Evolutionary conservation across 164 flowering plant species (phyloP).

Genomic region (Vitis riparia): DNA sequence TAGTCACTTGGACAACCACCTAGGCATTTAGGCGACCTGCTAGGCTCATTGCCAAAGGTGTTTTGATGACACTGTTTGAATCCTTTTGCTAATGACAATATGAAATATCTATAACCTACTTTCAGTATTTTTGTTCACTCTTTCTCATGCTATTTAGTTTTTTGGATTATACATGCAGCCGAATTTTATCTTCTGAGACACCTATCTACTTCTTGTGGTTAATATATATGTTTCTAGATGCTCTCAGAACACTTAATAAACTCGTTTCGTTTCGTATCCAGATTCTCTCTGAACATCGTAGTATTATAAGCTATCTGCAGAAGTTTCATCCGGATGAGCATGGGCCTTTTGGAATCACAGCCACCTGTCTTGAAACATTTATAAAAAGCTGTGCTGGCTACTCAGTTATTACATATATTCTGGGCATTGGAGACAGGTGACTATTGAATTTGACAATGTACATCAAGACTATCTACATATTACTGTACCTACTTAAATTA

Average conservation of each 20-base stretch:
- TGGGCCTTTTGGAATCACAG: constrained; percentile 97
- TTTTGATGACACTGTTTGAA: too few species aligned
- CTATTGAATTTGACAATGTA: background rate
- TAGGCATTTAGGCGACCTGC: too few species aligned
- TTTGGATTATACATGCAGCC: background rate
- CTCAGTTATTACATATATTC: constrained; percentile 94
- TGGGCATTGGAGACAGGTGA: constrained; percentile 99
- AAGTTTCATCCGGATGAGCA: constrained; percentile 98
- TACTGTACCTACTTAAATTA: background rate
- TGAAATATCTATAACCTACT: background rate
- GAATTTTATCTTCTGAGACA: background rate
- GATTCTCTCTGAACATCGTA: constrained; percentile 94
- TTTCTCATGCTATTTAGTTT: background rate
- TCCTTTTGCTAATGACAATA: background rate
- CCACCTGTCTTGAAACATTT: constrained; percentile 98
- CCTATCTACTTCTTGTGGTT: background rate
- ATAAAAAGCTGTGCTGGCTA: constrained; percentile 99
- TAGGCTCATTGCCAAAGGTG: too few species aligned
- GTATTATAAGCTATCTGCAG: constrained; percentile 89
- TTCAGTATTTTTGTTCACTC: background rate
- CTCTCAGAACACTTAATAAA: background rate
- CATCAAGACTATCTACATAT: background rate
- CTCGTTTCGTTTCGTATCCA: constrained; percentile 22
- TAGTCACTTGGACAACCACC: too few species aligned
- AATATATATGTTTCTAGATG: too few species aligned